These are phyloP conservation scores for Pseudocercospora ulei DNA, from an alignment of 2,329 filamentous ascomycete species.

Conservation along the genomic window DNA sequence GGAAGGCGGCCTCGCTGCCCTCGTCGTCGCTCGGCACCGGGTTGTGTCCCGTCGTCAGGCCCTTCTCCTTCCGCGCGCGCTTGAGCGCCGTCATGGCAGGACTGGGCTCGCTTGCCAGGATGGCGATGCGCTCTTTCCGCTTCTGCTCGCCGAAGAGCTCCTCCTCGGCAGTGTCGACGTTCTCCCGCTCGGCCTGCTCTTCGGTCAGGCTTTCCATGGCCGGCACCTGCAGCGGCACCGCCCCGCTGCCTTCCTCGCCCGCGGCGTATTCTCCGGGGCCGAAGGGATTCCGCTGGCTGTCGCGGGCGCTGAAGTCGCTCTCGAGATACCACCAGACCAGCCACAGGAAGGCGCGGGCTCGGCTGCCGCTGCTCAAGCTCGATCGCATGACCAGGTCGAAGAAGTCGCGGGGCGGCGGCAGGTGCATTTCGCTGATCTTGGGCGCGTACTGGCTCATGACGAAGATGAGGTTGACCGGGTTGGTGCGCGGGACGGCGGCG, in stretches of 20 bases:
- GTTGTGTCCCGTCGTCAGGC: constrained; percentile 29
- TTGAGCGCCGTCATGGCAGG: constrained; percentile 51
- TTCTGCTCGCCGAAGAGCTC: constrained; percentile 61
- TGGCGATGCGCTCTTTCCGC: constrained; percentile 60
- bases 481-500: constrained; percentile 63
- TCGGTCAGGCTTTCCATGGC: constrained; percentile 54
- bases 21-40: constrained; percentile 30
- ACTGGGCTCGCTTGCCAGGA: constrained; percentile 64
- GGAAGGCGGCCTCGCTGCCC: constrained; percentile 26
- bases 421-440: constrained; percentile 88
- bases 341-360: constrained; percentile 87
- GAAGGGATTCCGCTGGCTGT: constrained; percentile 83
- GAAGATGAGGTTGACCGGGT: constrained; percentile 95
- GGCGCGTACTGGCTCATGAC: constrained; percentile 81
- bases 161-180: constrained; percentile 63
- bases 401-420: constrained; percentile 75
- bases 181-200: constrained; percentile 59
- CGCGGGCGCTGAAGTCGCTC: constrained; percentile 83
- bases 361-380: constrained; percentile 67
- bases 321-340: constrained; percentile 99
- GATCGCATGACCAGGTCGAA: constrained; percentile 94
- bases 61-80: constrained; percentile 42
- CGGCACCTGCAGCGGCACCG: constrained; percentile 52
- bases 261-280: constrained; percentile 49
- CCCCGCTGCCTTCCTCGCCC: constrained; percentile 34